Conservation (phyloP, 345 rosid species). For the Mallotus nudiflorus region DNA sequence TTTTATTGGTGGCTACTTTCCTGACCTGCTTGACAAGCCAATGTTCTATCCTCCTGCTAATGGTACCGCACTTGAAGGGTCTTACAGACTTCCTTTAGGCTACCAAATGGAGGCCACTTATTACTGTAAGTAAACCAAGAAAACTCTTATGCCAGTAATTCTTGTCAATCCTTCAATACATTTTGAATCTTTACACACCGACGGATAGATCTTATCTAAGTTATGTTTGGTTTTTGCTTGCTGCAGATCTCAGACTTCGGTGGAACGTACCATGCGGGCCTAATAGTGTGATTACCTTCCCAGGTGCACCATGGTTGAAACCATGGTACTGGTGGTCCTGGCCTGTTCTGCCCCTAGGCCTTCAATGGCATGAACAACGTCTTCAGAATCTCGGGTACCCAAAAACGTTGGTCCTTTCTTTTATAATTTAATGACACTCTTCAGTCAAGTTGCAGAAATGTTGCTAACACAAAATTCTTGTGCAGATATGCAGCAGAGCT, state of each 20-base stretch:
- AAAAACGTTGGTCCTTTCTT: not conserved
- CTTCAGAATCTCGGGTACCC: conserved; percentile 66
- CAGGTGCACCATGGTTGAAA: conserved; percentile 91
- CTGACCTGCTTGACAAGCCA: conserved; percentile 76
- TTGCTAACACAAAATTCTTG: not conserved
- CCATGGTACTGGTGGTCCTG: conserved; percentile 99
- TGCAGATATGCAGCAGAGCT: conserved; percentile 71
- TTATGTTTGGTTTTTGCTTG: not conserved
- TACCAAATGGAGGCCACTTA: conserved; percentile 99
- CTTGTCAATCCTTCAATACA: not conserved
- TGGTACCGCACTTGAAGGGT: conserved; percentile 55
- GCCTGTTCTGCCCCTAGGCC: conserved; percentile 90
- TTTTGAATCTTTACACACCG: not conserved
- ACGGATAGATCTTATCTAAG: not conserved
- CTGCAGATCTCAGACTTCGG: conserved; percentile 70
- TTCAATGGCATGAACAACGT: conserved; percentile 83
- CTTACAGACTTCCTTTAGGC: conserved; percentile 87
- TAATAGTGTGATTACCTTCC: conserved; percentile 91
- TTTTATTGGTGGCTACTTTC: conserved; percentile 82
- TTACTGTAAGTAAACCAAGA: conserved; percentile 56
- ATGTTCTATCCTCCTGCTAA: conserved; percentile 68
- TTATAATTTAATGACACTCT: too few relatives aligned
- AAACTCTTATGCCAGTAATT: not conserved
- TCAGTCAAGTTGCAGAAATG: not conserved
- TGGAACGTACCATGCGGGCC: conserved; percentile 98